Base-by-base conservation (phyloP, 2,329 filamentous ascomycete genomes). In the Sphaerulina musiva region DNA sequence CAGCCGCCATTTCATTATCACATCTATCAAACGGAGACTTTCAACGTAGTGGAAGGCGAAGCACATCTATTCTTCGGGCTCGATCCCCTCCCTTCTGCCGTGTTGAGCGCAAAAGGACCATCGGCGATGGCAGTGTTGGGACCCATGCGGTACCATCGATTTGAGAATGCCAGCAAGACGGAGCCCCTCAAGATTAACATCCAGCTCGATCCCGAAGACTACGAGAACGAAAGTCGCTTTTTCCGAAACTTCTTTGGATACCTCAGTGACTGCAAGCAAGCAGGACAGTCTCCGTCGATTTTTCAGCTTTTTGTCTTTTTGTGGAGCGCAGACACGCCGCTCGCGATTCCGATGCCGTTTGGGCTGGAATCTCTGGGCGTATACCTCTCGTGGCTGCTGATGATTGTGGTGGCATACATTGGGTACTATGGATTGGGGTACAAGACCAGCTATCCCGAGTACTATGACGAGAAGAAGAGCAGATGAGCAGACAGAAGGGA, bases 231-330 rank as follows among this genome's bases (percentile, higher is more conserved):
- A 36, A 54, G 53, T 17, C 32, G 57, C 20, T 62, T 62, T 42
- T 62, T 62, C 29, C 40, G 59, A 4, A 62, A 62, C 14, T 62
- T 62, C 46, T 62, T 62, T 49, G 59, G 59, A 23, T 62, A 62
- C 42, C 39, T 62, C 31, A 51, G 55, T 31, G 59, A 62, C 45
- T 62, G 59, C 44, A 60, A 62, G 38, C 46, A 50, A n/a, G 52
- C 49, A 8, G 53, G 56, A 46, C 51, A 38, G 26, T 31, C 51
- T 5, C 59, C 59, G 7, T 54, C 48, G 23, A 55, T 62, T 8
- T 62, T 62, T 43, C 59, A 62, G 40, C 51, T 62, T 43, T 60
- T 62, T 36, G 59, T 62, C 6, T 62, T 62, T 43, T 43, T 62
- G 42, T 54, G 59, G 46, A 55, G 51, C n/a, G 55, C 58, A 20